phyloP scores from a whole-genome alignment of 164 flowering plant genomes.

The Nymphaea colorata region DNA sequence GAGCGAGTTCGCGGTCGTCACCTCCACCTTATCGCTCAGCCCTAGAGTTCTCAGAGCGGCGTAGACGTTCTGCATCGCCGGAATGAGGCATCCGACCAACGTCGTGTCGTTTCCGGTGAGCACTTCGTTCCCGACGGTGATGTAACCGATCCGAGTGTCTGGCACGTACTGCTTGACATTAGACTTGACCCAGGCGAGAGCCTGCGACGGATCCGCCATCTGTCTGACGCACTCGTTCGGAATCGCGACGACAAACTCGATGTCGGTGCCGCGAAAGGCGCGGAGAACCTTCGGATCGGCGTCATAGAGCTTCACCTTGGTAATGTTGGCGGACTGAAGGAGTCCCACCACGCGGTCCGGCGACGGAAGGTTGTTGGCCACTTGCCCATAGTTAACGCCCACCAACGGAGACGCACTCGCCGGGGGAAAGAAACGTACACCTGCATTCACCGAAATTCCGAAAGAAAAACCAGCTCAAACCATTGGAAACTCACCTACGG shows the following conservation, averaged over 20 bases:
- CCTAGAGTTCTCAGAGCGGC: slow-evolving; percentile 35
- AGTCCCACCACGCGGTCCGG: slow-evolving; percentile 17
- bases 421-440: not conserved
- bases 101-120: slow-evolving; percentile 25
- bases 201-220: slow-evolving; percentile 21
- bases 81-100: slow-evolving; percentile 16
- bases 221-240: slow-evolving; percentile 27
- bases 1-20: slow-evolving; percentile 65
- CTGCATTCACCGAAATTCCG: slow-evolving; percentile 4
- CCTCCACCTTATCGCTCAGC: slow-evolving; percentile 34
- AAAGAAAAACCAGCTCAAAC: not conserved
- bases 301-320: slow-evolving; percentile 28
- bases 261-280: slow-evolving; percentile 35
- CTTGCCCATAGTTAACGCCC: slow-evolving; percentile 30
- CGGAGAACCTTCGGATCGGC: slow-evolving; percentile 19
- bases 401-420: not conserved
- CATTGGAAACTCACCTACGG: not conserved
- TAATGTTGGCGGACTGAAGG: slow-evolving; percentile 15
- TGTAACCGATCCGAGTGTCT: slow-evolving; percentile 32
- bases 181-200: slow-evolving; percentile 30
- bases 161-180: slow-evolving; percentile 32
- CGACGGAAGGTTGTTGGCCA: slow-evolving; percentile 24
- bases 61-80: slow-evolving; percentile 49
- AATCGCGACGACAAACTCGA: slow-evolving; percentile 32
- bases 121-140: slow-evolving; percentile 45